A percentile compares a stretch with the other conserved stretches of the same genome.
phyloP scores from a whole-genome alignment of 2,329 filamentous ascomycete species.

The Colletotrichum zoysiae region DNA sequence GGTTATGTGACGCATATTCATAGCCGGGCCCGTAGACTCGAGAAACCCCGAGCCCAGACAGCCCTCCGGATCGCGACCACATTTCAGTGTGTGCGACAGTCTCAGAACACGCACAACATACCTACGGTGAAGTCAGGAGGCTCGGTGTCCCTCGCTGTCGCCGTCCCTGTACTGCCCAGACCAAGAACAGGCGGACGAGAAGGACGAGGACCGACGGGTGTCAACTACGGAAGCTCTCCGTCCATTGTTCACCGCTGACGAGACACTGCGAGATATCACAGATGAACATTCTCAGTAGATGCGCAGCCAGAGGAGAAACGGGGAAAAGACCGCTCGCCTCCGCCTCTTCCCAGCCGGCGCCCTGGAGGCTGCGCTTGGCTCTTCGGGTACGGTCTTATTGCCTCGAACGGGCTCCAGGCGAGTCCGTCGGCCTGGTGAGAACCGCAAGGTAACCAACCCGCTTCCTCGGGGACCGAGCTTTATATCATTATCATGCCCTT shows the following conservation, averaged over 20 bases:
- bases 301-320: too few relatives aligned
- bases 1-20: not conserved
- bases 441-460: not conserved
- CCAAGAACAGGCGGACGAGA: not conserved
- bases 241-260: too few relatives aligned
- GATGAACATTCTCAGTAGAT: not conserved
- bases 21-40: not conserved
- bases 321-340: not conserved
- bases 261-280: not conserved
- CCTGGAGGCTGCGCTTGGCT: not conserved
- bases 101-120: not conserved
- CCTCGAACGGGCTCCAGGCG: not conserved
- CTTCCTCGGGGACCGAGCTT: too few relatives aligned
- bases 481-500: not conserved
- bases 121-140: not conserved
- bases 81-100: not conserved
- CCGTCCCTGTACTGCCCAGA: not conserved
- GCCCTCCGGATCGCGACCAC: not conserved
- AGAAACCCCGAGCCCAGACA: not conserved
- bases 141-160: not conserved
- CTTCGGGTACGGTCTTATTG: not conserved
- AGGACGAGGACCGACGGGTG: not conserved
- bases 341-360: not conserved
- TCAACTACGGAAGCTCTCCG: not conserved
- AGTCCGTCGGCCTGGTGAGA: not conserved